Evolutionary conservation across 2,329 filamentous ascomycete species (phyloP), one percentile per base, ranked within the genome.

Genomic region (Pyrenophora teres): DNA sequence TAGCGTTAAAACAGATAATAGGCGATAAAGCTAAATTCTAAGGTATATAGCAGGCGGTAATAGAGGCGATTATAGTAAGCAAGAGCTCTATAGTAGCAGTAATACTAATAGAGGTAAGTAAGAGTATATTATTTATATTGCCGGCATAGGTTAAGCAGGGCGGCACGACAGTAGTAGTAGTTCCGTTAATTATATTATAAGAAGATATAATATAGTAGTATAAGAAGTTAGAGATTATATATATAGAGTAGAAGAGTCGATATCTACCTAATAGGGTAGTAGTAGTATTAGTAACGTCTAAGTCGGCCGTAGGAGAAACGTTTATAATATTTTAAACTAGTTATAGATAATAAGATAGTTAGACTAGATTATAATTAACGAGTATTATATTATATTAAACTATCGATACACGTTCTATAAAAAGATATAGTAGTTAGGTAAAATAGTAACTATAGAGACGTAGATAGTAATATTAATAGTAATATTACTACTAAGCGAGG

Each of bases 231-330:
- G n/a, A n/a, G n/a, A n/a, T n/a, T n/a, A n/a, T n/a, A n/a, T n/a
- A 48, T 40, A 46, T 42, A 8, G 51, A 55, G 54, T 70, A 42
- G 65, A 44, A 63, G 7, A 51, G 57, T 6, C 39, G 37, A 4
- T 46, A 38, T 21, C 57, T 49, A 25, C 56, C 40, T 19, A 52
- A 65, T 19, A 31, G 21, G 31, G 61, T 52, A 6, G 35, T 27
- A 10, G 51, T 69, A 13, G 45, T 70, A 16, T 52, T 69, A 12
- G 60, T 68, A 15, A 68, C 50, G 42, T 64, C 56, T 12, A 49
- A 69, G 54, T 56, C 47, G 19, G 65, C 53, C 1, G 49, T 68
- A 5, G 48, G 49, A 16, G 50, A 60, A 27, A 59, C 47, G 27
- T 68, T 68, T 40, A 44, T 30, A 27, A 57, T 38, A 39, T 59